Base-by-base conservation (phyloP, 1,284 basidiomycete species). In the Limonomyces culmigenus region DNA sequence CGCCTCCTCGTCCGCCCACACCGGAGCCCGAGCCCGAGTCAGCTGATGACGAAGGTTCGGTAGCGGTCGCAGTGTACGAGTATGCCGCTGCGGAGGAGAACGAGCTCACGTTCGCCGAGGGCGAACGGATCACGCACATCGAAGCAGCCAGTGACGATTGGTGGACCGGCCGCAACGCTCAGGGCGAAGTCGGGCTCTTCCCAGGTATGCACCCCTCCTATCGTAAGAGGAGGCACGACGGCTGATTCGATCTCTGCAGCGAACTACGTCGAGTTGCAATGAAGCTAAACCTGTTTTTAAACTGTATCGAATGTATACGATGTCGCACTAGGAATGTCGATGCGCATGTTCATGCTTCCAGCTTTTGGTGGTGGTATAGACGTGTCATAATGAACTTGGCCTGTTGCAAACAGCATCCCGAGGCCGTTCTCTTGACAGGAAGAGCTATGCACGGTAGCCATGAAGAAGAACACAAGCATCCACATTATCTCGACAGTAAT, bases 31-130 rank as follows among this genome's bases (percentile, higher is more conserved):
- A 52, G n/a, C 45, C 52, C 8, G 52, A 46, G 32, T 42, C 47
- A 3, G 56, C 52, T 12, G 58, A 51, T 16, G 70, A 75, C 19
- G 60, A 68, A 45, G 75, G 75, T 4, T 51, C 67, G 23, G 60
- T 62, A n/a, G 81, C 81, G 2, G 53, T 80, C 34, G 86, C 81
- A 0, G 43, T 79, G 12, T 89, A 87, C 50, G 81, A 80, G 79
- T 86, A 51, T 47, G 80, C 84, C 11, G 83, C 85, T 0, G 72
- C 70, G 0, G 88, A 93, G 50, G 86, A 88, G 45, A 92, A 92
- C 49, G 89, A 95, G 51, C 57, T 93, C 16, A 68, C 76, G 1
- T 89, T 95, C 65, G 60, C 55, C 19, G 86, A 88, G 51, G 86
- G 84, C 15, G 86, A 89, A 25, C 55, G 59, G 35, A 83, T 93